These are phyloP conservation scores for Gracilaria caudata DNA, from an alignment of 23 red algal species.

Conservation along the genomic window DNA sequence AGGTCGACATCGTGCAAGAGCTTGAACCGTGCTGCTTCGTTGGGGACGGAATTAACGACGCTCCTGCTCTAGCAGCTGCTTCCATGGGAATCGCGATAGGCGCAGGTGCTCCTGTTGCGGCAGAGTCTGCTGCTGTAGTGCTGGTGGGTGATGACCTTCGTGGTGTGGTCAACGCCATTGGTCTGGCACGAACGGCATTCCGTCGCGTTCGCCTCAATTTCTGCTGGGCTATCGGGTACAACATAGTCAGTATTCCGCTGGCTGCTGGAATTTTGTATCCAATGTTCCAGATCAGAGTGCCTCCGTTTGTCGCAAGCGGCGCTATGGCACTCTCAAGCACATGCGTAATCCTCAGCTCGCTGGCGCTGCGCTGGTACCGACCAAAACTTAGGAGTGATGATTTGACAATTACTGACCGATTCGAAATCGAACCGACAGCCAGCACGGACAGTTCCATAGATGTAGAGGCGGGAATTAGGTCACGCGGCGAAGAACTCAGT, in stretches of 20 bases:
- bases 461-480: not conserved
- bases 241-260: constrained; percentile 82
- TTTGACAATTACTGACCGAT: not conserved
- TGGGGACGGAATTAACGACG: constrained; percentile 98
- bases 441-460: not conserved
- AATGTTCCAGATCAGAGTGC: constrained; percentile 62
- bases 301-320: constrained; percentile 83
- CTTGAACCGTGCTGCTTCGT: constrained; percentile 62
- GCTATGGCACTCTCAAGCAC: constrained; percentile 90
- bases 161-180: constrained; percentile 63
- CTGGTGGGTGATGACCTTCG: constrained; percentile 71
- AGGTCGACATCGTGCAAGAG: constrained; percentile 66
- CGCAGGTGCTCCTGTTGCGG: constrained; percentile 68
- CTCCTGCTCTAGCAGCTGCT: constrained; percentile 85
- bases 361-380: constrained; percentile 75
- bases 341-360: constrained; percentile 72
- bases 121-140: constrained; percentile 71
- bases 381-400: constrained; percentile 30
- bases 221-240: constrained; percentile 86
- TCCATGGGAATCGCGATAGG: constrained; percentile 92
- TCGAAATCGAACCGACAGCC: not conserved
- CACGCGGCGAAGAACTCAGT: not conserved
- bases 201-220: constrained; percentile 83
- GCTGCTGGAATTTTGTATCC: constrained; percentile 91
- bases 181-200: constrained; percentile 74